Conservation (phyloP, 2,329 filamentous ascomycete genomes). For the Blastomyces silverae region DNA sequence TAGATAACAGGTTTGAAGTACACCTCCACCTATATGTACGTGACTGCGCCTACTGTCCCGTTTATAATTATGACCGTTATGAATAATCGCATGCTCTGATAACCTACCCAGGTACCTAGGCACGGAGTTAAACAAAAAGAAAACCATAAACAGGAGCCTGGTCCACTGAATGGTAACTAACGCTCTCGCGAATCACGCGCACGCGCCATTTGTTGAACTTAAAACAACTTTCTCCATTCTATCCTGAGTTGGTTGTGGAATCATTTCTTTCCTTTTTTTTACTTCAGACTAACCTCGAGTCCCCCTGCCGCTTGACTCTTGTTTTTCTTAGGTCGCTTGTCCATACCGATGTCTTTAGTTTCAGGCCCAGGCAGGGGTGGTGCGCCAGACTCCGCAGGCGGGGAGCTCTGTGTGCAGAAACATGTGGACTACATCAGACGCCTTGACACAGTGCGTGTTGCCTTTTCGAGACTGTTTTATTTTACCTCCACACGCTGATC, state of each 20-base stretch:
- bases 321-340: background rate
- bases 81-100: background rate
- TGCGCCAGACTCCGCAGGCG: slow-evolving; percentile 38
- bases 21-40: background rate
- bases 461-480: slow-evolving; percentile 16
- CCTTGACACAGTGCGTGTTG: slow-evolving; percentile 64
- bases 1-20: too few species aligned
- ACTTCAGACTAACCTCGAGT: background rate
- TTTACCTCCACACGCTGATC: slow-evolving; percentile 16
- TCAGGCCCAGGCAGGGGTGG: slow-evolving; percentile 53
- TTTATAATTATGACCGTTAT: background rate
- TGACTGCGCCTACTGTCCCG: background rate
- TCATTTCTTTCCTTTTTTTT: background rate
- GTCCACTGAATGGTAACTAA: slow-evolving; percentile 4
- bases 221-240: background rate
- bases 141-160: background rate
- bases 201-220: background rate
- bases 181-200: background rate
- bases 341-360: slow-evolving; percentile 50
- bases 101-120: background rate
- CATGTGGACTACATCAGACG: slow-evolving; percentile 93
- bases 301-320: background rate
- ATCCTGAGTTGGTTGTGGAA: background rate
- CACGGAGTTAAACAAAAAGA: background rate
- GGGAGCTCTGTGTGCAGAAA: slow-evolving; percentile 52